These are phyloP conservation scores for Pseudomassariella vexata DNA, from an alignment of 2,329 filamentous ascomycete species.

Conservation along the genomic window DNA sequence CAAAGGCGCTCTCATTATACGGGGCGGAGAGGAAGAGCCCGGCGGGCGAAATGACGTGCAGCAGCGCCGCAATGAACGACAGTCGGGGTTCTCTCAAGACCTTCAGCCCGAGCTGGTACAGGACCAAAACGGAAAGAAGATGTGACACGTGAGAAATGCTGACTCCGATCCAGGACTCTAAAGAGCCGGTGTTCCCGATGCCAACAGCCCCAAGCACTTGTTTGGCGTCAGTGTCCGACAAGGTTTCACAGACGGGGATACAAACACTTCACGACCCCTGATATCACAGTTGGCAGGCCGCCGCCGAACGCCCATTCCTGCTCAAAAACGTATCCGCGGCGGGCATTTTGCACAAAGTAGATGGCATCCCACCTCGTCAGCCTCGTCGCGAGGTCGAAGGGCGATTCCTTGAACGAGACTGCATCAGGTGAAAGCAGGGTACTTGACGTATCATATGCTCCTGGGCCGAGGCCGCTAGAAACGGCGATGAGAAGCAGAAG, in stretches of 20 bases:
- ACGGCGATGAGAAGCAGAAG: constrained; percentile 58
- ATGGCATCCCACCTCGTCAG: constrained; percentile 77
- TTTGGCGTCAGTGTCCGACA: constrained; percentile 2
- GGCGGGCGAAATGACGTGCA: constrained; percentile 82
- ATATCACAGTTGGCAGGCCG: constrained; percentile 38
- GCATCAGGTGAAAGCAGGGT: constrained; percentile 42
- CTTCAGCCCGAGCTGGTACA: constrained; percentile 60
- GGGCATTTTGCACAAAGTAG: constrained; percentile 62
- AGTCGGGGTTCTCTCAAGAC: constrained; percentile 48
- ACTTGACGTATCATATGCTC: constrained; percentile 79
- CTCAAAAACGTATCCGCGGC: constrained; percentile 64
- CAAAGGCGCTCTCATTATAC: constrained; percentile 76
- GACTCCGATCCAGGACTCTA: constrained; percentile 53
- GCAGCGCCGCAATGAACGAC: constrained; percentile 61
- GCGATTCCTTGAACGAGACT: constrained; percentile 22
- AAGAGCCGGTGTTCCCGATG: constrained; percentile 12
- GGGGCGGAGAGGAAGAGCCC: constrained; percentile 86
- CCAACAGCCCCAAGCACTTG: constrained; percentile 21
- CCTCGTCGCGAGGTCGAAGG: constrained; percentile 40
- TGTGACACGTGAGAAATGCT: constrained; percentile 69
- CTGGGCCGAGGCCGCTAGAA: constrained; percentile 43
- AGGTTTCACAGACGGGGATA: constrained; percentile 3
- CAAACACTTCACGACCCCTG: constrained; percentile 27
- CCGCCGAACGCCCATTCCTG: constrained; percentile 80
- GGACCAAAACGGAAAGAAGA: constrained; percentile 64